Percentiles rank a stretch among this genome's conserved stretches.
phyloP scores from a whole-genome alignment of 495 filamentous ascomycete species.

The Podospora pseudopauciseta region DNA sequence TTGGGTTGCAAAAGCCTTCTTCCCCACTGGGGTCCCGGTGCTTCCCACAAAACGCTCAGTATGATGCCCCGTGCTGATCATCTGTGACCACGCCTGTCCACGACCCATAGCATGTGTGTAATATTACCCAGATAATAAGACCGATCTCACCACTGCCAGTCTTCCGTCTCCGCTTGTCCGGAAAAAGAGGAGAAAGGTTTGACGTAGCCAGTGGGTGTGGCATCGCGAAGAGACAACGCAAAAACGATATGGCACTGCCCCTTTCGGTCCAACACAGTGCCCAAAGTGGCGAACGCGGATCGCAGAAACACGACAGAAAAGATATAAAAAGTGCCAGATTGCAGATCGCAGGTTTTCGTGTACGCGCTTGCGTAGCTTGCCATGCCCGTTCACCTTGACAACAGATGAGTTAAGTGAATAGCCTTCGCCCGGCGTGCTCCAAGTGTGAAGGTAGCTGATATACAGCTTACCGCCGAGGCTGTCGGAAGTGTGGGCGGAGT shows the following conservation, averaged over 20 bases:
- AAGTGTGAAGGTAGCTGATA: not conserved
- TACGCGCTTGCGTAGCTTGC: not conserved
- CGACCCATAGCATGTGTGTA: not conserved
- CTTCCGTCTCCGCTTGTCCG: not conserved
- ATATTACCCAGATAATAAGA: not conserved
- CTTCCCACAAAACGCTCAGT: not conserved
- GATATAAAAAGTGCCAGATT: slow-evolving; percentile 3
- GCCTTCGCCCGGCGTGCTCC: not conserved
- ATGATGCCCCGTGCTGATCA: not conserved
- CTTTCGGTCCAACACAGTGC: not conserved
- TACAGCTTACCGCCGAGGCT: not conserved
- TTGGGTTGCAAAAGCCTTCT: not conserved
- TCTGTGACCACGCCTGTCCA: not conserved
- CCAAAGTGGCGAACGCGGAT: not conserved
- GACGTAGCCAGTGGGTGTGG: not conserved
- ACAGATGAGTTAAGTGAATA: not conserved
- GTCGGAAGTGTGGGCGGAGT: not conserved
- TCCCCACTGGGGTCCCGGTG: not conserved
- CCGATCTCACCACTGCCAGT: not conserved
- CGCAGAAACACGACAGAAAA: not conserved
- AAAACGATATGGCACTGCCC: not conserved
- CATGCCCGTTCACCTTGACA: not conserved
- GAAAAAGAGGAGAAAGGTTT: not conserved
- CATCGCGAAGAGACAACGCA: not conserved
- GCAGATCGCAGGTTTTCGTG: not conserved